Evolutionary conservation across 306 rosid species (phyloP).

Genomic region (Psophocarpus tetragonolobus): DNA sequence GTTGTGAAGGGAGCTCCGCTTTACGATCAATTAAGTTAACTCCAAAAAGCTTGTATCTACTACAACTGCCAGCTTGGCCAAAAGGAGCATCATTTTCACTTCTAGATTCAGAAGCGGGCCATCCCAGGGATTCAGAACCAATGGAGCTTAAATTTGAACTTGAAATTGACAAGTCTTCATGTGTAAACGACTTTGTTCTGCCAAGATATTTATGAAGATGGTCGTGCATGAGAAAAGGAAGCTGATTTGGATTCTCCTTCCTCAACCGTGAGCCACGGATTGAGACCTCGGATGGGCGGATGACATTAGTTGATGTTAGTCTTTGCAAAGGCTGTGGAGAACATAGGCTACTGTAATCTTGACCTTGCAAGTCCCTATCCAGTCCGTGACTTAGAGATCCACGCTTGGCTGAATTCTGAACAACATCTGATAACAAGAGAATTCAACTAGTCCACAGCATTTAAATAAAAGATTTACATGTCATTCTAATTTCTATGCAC

Average conservation of each 20-base stretch:
- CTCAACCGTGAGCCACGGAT: conserved; percentile 7
- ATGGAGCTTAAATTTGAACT: conserved; percentile 40
- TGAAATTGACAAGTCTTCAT: conserved; percentile 36
- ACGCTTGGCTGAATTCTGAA: conserved; percentile 28
- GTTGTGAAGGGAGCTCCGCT: conserved; percentile 79
- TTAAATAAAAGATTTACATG: neutral
- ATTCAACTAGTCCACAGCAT: conserved; percentile 10
- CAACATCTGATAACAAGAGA: conserved; percentile 25
- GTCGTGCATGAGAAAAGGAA: conserved; percentile 26
- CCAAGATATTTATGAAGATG: conserved; percentile 30
- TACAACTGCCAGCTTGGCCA: conserved; percentile 33
- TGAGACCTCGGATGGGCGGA: conserved; percentile 18
- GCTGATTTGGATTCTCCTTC: conserved; percentile 33
- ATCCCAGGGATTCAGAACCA: conserved; percentile 44
- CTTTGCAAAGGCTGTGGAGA: conserved; percentile 35
- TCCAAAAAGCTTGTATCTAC: conserved; percentile 55
- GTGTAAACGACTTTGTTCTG: conserved; percentile 27
- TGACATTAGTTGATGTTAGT: conserved; percentile 16
- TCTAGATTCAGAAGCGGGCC: conserved; percentile 36
- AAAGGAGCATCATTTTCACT: conserved; percentile 43
- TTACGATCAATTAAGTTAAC: conserved; percentile 40
- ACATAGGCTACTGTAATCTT: conserved; percentile 42
- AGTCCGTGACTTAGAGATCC: conserved; percentile 34
- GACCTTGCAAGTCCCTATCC: conserved; percentile 63
- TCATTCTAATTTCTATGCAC: conserved; percentile 7